Evolutionary conservation across 768 basidiomycete species (phyloP).

Genomic region (Boletus sp.): DNA sequence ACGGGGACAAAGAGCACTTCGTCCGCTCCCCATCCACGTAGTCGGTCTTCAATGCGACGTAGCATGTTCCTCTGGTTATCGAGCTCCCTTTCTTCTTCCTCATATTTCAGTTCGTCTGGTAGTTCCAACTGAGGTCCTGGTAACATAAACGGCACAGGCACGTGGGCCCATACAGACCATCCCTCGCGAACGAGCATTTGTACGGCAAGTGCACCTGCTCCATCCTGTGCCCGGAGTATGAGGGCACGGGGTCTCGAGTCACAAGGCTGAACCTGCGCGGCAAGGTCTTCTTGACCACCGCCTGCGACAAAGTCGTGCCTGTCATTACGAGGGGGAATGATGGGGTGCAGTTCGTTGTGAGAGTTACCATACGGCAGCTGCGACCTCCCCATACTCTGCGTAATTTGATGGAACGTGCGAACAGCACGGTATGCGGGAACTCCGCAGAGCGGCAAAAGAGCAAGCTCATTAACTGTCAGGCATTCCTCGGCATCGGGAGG

Average conservation of each 20-base stretch:
- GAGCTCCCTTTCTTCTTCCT: constrained; percentile 35
- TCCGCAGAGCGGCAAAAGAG: constrained; percentile 76
- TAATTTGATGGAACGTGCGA: constrained; percentile 53
- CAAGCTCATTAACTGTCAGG: constrained; percentile 68
- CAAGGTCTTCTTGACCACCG: constrained; percentile 21
- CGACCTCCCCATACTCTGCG: constrained; percentile 21
- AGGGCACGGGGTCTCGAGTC: constrained; percentile 44
- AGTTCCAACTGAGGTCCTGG: constrained; percentile 36
- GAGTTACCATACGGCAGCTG: constrained; percentile 25
- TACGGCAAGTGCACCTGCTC: constrained; percentile 70
- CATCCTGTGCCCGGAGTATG: constrained; percentile 73
- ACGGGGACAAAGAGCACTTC: constrained; percentile 65
- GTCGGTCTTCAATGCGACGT: constrained; percentile 47
- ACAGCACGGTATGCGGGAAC: constrained; percentile 82
- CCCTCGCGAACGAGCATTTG: constrained; percentile 73
- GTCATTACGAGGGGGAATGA: constrained; percentile 25
- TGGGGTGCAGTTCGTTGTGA: constrained; percentile 29
- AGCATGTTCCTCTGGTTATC: constrained; percentile 43
- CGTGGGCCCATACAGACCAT: constrained; percentile 75
- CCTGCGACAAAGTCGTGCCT: constrained; percentile 26
- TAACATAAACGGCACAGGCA: constrained; percentile 38
- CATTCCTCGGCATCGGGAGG: constrained; percentile 10
- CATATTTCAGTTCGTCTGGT: constrained; percentile 32
- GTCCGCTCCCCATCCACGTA: constrained; percentile 70
- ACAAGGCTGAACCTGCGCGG: constrained; percentile 1